Percentiles rank a stretch among this genome's conserved stretches.
phyloP scores from a whole-genome alignment of 495 filamentous ascomycete genomes.

The Umbilicaria muhlenbergii region DNA sequence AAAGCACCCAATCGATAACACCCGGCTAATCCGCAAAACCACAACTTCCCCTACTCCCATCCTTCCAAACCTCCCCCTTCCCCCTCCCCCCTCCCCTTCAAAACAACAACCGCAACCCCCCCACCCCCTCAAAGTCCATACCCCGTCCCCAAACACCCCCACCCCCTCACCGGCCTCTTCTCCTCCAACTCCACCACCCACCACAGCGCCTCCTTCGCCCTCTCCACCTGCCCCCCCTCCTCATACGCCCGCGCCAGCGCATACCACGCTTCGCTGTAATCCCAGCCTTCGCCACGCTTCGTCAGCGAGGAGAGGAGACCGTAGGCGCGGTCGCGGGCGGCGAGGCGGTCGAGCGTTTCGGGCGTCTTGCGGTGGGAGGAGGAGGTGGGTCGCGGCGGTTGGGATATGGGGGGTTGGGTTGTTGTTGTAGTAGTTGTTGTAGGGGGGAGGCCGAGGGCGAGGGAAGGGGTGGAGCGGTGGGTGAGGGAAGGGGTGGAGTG shows the following conservation, averaged over 20 bases:
- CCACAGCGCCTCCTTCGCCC: constrained; percentile 61
- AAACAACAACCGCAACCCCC: background rate
- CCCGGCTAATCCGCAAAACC: no score
- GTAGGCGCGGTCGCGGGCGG: constrained; percentile 74
- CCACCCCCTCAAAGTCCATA: constrained; percentile 1
- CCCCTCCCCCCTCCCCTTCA: background rate
- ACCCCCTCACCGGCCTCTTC: constrained; percentile 29
- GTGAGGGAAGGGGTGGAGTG: constrained; percentile 1
- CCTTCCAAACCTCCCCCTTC: constrained; percentile 6
- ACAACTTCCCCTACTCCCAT: background rate
- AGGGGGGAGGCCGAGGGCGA: background rate
- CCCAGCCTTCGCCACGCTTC: constrained; percentile 79
- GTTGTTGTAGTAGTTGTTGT: background rate
- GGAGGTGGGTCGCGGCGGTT: constrained; percentile 13
- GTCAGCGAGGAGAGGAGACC: constrained; percentile 66
- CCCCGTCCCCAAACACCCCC: constrained; percentile 29
- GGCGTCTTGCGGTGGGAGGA: constrained; percentile 32
- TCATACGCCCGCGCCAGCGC: constrained; percentile 75
- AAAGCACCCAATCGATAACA: no score
- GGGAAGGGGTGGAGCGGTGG: background rate
- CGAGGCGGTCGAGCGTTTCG: constrained; percentile 57
- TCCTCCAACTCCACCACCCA: constrained; percentile 54
- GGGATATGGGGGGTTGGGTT: background rate
- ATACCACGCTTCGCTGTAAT: constrained; percentile 88
- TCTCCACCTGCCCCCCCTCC: constrained; percentile 64